Percentiles rank a stretch among this genome's conserved stretches.
phyloP scores from a whole-genome alignment of 2,329 filamentous ascomycete species.

The Verticillium nonalfalfae region DNA sequence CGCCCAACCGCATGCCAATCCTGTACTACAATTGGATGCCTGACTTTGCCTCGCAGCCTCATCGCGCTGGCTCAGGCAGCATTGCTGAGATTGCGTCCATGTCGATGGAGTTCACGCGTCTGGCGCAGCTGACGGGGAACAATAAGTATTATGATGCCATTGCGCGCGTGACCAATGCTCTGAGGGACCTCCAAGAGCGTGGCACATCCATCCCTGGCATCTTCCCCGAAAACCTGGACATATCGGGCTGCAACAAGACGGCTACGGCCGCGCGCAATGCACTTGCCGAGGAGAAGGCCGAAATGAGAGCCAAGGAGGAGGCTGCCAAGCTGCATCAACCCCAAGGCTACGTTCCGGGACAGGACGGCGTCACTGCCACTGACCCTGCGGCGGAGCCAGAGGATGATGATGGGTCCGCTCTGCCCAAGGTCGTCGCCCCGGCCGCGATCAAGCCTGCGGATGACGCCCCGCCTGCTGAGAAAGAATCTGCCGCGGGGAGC shows the following conservation, averaged over 20 bases:
- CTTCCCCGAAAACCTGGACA: conserved; percentile 73
- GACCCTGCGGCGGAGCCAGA: neutral
- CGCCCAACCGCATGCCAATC: conserved; percentile 87
- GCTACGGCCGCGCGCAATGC: conserved; percentile 21
- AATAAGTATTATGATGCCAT: conserved; percentile 86
- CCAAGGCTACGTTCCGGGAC: neutral
- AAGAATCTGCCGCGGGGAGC: neutral
- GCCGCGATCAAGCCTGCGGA: no score
- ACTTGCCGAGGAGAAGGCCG: conserved; percentile 24
- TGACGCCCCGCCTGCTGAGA: neutral
- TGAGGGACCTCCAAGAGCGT: conserved; percentile 67
- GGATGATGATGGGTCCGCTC: neutral
- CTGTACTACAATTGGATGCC: conserved; percentile 76
- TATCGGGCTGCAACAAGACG: conserved; percentile 67
- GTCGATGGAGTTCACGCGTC: conserved; percentile 80
- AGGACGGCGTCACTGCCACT: neutral
- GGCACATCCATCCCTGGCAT: conserved; percentile 68
- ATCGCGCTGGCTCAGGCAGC: conserved; percentile 52
- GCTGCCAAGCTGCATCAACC: neutral
- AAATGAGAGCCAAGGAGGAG: conserved; percentile 19
- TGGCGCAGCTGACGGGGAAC: conserved; percentile 78
- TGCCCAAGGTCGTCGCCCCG: neutral
- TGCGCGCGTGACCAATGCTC: conserved; percentile 74
- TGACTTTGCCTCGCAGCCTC: conserved; percentile 54
- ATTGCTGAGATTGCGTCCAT: conserved; percentile 73